These are phyloP conservation scores for Venturia pyrina DNA, from an alignment of 2,329 filamentous ascomycete genomes.

Conservation along the genomic window DNA sequence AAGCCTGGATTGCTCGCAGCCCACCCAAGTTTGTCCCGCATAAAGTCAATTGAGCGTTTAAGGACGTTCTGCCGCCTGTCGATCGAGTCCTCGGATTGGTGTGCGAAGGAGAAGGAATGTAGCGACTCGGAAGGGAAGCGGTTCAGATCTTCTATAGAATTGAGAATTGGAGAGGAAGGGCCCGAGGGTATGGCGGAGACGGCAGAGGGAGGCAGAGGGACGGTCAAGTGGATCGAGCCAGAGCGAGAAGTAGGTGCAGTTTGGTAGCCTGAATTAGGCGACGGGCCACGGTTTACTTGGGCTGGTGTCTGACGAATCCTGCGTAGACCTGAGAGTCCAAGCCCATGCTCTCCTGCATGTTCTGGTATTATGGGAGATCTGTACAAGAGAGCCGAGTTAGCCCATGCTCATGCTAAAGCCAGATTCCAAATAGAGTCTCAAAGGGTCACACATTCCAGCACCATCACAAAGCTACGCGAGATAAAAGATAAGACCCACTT, in stretches of 20 bases:
- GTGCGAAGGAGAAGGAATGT: constrained; percentile 96
- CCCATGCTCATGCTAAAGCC: not conserved
- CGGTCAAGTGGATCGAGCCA: constrained; percentile 59
- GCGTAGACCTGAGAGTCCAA: constrained; percentile 76
- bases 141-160: constrained; percentile 77
- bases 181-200: constrained; percentile 36
- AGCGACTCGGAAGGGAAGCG: constrained; percentile 92
- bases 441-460: not conserved
- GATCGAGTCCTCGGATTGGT: constrained; percentile 85
- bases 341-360: constrained; percentile 66
- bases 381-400: constrained; percentile 17
- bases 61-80: constrained; percentile 87
- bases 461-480: not conserved
- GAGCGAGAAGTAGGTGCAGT: constrained; percentile 46
- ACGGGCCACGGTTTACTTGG: constrained; percentile 25
- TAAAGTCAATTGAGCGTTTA: constrained; percentile 90
- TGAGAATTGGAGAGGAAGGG: constrained; percentile 55
- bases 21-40: constrained; percentile 86
- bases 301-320: constrained; percentile 79
- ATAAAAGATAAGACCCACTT: constrained; percentile 45
- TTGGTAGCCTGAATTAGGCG: constrained; percentile 38
- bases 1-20: constrained; percentile 64
- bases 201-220: constrained; percentile 45
- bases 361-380: constrained; percentile 77
- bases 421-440: not conserved